These are phyloP conservation scores for Oenanthe sinensis DNA, from an alignment of 129 eudicot genomes.

Conservation along the genomic window DNA sequence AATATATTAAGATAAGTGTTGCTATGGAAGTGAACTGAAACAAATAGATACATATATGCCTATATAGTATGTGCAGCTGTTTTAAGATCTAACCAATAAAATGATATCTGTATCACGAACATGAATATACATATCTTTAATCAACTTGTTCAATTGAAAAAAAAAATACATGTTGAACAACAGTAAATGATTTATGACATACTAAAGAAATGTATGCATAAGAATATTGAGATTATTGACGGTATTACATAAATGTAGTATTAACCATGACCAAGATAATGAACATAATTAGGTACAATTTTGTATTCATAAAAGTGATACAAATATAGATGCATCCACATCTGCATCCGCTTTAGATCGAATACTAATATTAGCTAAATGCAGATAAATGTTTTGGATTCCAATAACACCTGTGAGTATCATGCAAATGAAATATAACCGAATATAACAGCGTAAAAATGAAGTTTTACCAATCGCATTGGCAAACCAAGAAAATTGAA, in stretches of 20 bases:
- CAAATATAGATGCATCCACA: neutral
- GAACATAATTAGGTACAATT: neutral
- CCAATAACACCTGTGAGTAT: neutral
- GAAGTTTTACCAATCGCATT: slow-evolving; percentile 60
- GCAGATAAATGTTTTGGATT: neutral
- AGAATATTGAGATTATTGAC: neutral
- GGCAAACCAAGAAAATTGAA: slow-evolving; percentile 87
- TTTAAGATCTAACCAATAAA: neutral
- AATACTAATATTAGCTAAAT: neutral
- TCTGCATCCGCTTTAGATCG: neutral
- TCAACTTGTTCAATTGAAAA: neutral
- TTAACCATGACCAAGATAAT: neutral
- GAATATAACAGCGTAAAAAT: neutral
- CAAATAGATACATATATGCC: neutral
- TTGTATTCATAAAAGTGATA: neutral
- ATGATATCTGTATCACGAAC: neutral
- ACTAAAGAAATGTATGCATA: neutral
- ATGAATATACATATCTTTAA: neutral
- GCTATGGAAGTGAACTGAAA: neutral
- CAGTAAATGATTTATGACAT: neutral
- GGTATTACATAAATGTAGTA: neutral
- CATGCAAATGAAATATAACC: neutral
- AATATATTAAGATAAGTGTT: neutral
- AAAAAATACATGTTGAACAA: neutral
- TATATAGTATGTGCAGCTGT: neutral